A percentile compares a stretch with the other conserved stretches of the same genome.
Conservation (phyloP, 2,329 filamentous ascomycete genomes). For the Apiospora sp. region DNA sequence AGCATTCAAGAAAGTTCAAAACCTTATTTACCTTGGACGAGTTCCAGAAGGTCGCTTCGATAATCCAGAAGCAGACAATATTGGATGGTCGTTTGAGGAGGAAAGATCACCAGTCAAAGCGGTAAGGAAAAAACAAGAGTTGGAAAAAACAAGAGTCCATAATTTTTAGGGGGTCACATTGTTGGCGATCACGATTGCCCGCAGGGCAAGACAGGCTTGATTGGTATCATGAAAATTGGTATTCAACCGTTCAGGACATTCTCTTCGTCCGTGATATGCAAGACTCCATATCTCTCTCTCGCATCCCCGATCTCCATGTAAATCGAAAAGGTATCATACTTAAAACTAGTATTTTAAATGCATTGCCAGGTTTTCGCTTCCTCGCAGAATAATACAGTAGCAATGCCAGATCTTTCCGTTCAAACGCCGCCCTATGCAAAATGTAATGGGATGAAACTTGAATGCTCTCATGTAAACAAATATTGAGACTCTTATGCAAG, state of each 20-base stretch:
- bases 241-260: neutral
- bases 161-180: neutral
- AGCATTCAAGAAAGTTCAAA: too few species aligned
- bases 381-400: neutral
- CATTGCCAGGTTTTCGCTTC: neutral
- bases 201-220: neutral
- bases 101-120: too few species aligned
- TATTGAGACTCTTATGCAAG: neutral
- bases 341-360: constrained; percentile 3
- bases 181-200: neutral
- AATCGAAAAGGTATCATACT: neutral
- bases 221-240: neutral
- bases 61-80: too few species aligned
- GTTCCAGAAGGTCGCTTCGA: too few species aligned
- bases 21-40: too few species aligned
- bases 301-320: neutral
- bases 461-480: neutral
- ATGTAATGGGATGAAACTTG: neutral
- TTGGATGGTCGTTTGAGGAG: too few species aligned
- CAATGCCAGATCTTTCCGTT: neutral
- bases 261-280: neutral
- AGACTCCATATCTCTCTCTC: neutral
- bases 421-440: constrained; percentile 1
- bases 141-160: too few species aligned
- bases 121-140: too few species aligned